A percentile compares a stretch with the other conserved stretches of the same genome.
Conservation (phyloP, 2,329 filamentous ascomycete species). For the Penicillium glabrum region DNA sequence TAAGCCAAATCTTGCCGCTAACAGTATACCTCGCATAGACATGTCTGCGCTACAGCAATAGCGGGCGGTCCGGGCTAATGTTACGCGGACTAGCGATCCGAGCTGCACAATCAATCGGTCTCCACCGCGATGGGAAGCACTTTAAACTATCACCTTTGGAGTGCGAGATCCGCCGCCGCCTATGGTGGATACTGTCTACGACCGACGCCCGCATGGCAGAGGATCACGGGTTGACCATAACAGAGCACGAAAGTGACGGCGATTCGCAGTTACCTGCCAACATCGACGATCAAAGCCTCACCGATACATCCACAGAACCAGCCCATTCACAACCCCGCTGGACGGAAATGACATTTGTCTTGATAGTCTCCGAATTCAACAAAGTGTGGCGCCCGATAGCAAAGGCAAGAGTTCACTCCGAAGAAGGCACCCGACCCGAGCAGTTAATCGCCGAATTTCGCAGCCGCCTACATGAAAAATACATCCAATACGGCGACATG, state of each 20-base stretch:
- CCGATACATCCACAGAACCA: slow-evolving; percentile 48
- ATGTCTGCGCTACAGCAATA: slow-evolving; percentile 22
- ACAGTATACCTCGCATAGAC: slow-evolving; percentile 9
- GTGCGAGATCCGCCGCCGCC: slow-evolving; percentile 53
- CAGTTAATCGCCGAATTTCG: slow-evolving; percentile 47
- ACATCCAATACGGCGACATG: slow-evolving; percentile 54
- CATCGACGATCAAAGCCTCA: slow-evolving; percentile 55
- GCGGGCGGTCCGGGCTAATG: slow-evolving; percentile 43
- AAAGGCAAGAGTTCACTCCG: not conserved
- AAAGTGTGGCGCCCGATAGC: slow-evolving; percentile 39
- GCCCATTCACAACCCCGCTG: slow-evolving; percentile 52
- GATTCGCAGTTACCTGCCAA: slow-evolving; percentile 45
- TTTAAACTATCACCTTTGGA: slow-evolving; percentile 53
- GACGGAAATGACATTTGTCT: slow-evolving; percentile 58
- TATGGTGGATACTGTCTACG: slow-evolving; percentile 56
- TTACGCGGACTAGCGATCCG: slow-evolving; percentile 53
- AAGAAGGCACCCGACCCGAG: slow-evolving; percentile 15
- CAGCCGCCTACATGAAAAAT: slow-evolving; percentile 49
- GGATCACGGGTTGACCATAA: slow-evolving; percentile 57
- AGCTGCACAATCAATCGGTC: slow-evolving; percentile 50
- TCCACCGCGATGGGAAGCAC: slow-evolving; percentile 54
- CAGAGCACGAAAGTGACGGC: slow-evolving; percentile 48
- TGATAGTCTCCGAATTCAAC: slow-evolving; percentile 55
- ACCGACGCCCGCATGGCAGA: slow-evolving; percentile 52
- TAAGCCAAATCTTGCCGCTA: not conserved